phyloP scores from a whole-genome alignment of 768 basidiomycete species.

The Agrocybe pediades region DNA sequence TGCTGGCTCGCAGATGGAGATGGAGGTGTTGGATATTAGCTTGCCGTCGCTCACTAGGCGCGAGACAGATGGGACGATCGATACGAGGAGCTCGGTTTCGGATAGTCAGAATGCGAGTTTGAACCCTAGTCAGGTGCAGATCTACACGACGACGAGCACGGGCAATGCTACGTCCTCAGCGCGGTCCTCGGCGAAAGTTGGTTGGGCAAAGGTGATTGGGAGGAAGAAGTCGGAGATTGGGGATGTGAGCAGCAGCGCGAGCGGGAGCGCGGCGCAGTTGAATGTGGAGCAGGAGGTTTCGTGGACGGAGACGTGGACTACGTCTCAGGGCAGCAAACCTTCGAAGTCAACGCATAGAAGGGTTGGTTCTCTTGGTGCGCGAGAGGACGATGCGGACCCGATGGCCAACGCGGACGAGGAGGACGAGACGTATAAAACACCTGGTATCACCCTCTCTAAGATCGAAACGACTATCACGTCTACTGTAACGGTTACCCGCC shows the following conservation, averaged over 20 bases:
- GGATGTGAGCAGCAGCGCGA: neutral
- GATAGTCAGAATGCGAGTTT: neutral
- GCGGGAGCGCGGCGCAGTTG: neutral
- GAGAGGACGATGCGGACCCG: neutral
- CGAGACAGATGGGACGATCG: constrained; percentile 5
- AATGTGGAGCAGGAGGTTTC: neutral
- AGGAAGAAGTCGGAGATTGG: constrained; percentile 11
- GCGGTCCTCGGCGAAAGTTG: constrained; percentile 12
- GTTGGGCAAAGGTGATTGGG: constrained; percentile 14
- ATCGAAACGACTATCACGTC: constrained; percentile 8
- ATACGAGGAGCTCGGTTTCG: constrained; percentile 10
- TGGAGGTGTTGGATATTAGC: constrained; percentile 21
- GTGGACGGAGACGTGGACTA: constrained; percentile 2
- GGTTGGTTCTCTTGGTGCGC: constrained; percentile 6
- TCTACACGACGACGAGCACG: too few relatives aligned
- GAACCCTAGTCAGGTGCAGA: too few relatives aligned
- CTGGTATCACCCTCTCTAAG: neutral
- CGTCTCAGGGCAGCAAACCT: too few relatives aligned
- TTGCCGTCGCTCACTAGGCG: constrained; percentile 7
- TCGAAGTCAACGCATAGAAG: constrained; percentile 7
- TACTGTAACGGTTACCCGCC: constrained; percentile 7
- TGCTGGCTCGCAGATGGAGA: neutral
- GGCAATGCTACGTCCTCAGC: too few relatives aligned
- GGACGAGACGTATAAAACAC: neutral
- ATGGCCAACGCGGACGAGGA: too few relatives aligned